These are phyloP conservation scores for Glonium stellatum DNA, from an alignment of 495 filamentous ascomycete species.

Conservation along the genomic window DNA sequence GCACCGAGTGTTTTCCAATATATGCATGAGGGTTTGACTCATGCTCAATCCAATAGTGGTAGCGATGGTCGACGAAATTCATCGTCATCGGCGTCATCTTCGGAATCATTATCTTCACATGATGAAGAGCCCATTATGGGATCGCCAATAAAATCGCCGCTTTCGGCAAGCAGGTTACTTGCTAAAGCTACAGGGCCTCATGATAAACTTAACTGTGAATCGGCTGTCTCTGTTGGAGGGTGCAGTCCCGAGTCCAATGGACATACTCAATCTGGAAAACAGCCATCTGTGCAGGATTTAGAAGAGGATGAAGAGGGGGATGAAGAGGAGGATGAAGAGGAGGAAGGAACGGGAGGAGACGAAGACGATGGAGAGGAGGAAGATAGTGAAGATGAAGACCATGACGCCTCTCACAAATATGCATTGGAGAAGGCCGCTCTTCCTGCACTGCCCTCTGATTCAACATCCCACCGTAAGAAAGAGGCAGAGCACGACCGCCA, in stretches of 20 bases:
- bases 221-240: slow-evolving; percentile 19
- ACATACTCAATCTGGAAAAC: neutral
- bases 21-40: slow-evolving; percentile 22
- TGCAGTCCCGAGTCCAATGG: slow-evolving; percentile 19
- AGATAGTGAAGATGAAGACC: slow-evolving; percentile 33
- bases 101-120: slow-evolving; percentile 13
- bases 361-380: slow-evolving; percentile 22
- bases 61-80: slow-evolving; percentile 5
- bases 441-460: slow-evolving; percentile 15
- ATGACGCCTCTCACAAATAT: slow-evolving; percentile 17
- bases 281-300: slow-evolving; percentile 1
- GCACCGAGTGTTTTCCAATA: slow-evolving; percentile 32
- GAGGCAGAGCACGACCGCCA: slow-evolving; percentile 9
- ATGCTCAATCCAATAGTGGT: slow-evolving; percentile 9
- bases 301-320: slow-evolving; percentile 24
- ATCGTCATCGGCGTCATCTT: slow-evolving; percentile 13
- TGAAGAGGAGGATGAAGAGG: slow-evolving; percentile 13
- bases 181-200: slow-evolving; percentile 5
- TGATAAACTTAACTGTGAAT: slow-evolving; percentile 13
- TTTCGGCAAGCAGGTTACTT: slow-evolving; percentile 5
- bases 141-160: slow-evolving; percentile 20
- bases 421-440: slow-evolving; percentile 18
- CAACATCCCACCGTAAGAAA: slow-evolving; percentile 13
- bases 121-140: slow-evolving; percentile 8
- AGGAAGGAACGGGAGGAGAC: slow-evolving; percentile 14